Evolutionary conservation across 1,284 basidiomycete species (phyloP), one percentile per base, ranked within the genome.

Genomic region (Chalciporus piperatoides): DNA sequence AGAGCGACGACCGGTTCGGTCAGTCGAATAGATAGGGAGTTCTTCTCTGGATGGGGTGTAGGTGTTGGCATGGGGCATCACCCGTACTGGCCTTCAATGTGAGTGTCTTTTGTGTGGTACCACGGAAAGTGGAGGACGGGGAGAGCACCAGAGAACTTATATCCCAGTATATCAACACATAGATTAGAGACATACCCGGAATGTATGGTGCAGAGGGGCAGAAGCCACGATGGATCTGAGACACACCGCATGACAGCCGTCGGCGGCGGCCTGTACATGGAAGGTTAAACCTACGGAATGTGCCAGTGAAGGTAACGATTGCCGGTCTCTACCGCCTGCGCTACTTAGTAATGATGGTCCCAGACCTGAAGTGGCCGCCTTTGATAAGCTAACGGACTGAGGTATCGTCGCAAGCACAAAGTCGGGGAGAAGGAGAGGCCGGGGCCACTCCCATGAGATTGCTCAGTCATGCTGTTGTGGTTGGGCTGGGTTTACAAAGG

Each of bases 1-100:
- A 95, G 79, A 64, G 91, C 90, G 57, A 93, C 82, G 53, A 90
- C 86, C 6, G 88, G 83, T 68, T 94, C 92, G 0, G 88, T 86
- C 55, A 95, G 79, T 24, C 82, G 79, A 54, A 95, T 86, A 44
- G 68, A 73, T 12, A 84, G 68, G 4, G 75, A 72, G 55, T 61
- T 73, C 59, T 71, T 58, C 12, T 58, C 49, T 21, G 50, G 46
- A 45, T 39, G 19, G 33, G 23, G 36, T 27, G 11, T 17, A 28
- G 44, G 44, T 38, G 17, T 10, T 27, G 44, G 17, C 62, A 61
- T 61, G 39, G 6, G 3, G 24, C 3, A 10, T 17, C 7, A 21
- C 8, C 4, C 30, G 15, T 15, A 4, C 15, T n/a, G 7, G 33
- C 2, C 0, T n/a, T 17, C 4, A 35, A 8, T 17, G 7, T 2